Percentiles rank a stretch among this genome's conserved stretches.
These are phyloP conservation scores for Capsicum rhomboideum DNA, from an alignment of 257 asterid species.

Conservation along the genomic window DNA sequence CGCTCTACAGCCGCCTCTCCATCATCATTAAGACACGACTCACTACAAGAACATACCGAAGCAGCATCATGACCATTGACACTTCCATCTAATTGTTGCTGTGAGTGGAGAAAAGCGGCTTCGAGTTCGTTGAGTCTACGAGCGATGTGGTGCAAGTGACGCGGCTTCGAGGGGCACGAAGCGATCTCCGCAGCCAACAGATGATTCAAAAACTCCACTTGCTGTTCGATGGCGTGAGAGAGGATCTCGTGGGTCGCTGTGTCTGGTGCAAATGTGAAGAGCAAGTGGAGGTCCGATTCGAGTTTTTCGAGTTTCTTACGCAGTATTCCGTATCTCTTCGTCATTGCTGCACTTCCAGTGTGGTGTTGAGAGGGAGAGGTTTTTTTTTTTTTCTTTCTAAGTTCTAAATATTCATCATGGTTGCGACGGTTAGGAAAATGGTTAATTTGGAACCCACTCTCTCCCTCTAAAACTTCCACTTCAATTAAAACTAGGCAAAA, in stretches of 20 bases:
- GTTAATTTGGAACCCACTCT: background rate
- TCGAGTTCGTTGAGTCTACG: conserved; percentile 12
- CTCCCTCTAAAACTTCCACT: background rate
- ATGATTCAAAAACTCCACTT: conserved; percentile 10
- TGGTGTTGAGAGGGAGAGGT: background rate
- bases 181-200: conserved; percentile 13
- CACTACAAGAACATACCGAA: conserved; percentile 18
- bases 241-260: conserved; percentile 4
- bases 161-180: conserved; percentile 10
- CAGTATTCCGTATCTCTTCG: conserved; percentile 17
- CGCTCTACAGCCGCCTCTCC: background rate
- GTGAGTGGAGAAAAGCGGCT: background rate
- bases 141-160: conserved; percentile 8
- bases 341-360: background rate
- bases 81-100: background rate
- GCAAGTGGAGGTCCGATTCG: conserved; percentile 30
- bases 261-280: conserved; percentile 20
- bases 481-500: background rate
- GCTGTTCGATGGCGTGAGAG: conserved; percentile 10
- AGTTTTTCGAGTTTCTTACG: conserved; percentile 53
- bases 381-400: background rate
- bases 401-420: background rate
- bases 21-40: conserved; percentile 1
- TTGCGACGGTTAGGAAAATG: background rate
- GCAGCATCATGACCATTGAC: background rate